Conservation (phyloP, 441 rosid genomes). For the Flueggea neowawraea region DNA sequence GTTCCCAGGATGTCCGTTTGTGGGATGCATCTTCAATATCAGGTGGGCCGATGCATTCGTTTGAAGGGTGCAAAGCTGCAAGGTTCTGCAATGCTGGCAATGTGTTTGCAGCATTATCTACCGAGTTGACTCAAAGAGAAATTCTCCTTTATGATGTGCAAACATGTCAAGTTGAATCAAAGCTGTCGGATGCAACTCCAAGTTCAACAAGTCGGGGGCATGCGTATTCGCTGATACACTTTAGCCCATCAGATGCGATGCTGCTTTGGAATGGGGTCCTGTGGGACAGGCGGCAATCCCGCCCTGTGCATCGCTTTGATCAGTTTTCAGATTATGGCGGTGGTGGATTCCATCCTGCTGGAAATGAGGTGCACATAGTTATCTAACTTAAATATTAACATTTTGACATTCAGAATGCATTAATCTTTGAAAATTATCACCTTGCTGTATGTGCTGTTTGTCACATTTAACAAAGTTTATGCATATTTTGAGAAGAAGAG, state of each 20-base stretch:
- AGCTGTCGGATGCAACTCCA: conserved; percentile 56
- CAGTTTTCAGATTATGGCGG: conserved; percentile 98
- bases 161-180: conserved; percentile 54
- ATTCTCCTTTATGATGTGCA: conserved; percentile 88
- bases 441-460: no score
- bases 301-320: conserved; percentile 71
- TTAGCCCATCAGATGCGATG: conserved; percentile 83
- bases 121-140: conserved; percentile 62
- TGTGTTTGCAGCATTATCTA: conserved; percentile 66
- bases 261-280: conserved; percentile 94
- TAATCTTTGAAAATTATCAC: no score
- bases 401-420: no score
- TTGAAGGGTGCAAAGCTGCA: conserved; percentile 90
- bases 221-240: conserved; percentile 78
- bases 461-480: no score
- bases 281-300: conserved; percentile 80
- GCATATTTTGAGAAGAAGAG: no score
- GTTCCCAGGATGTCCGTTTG: conserved; percentile 76
- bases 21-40: conserved; percentile 86
- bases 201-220: conserved; percentile 70
- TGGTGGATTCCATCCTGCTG: conserved; percentile 99
- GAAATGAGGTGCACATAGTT: conserved; percentile 72
- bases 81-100: conserved; percentile 86
- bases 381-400: neutral
- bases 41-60: conserved; percentile 69